Base-by-base conservation (phyloP, 768 basidiomycete genomes). In the Xanthoconium purpureum region DNA sequence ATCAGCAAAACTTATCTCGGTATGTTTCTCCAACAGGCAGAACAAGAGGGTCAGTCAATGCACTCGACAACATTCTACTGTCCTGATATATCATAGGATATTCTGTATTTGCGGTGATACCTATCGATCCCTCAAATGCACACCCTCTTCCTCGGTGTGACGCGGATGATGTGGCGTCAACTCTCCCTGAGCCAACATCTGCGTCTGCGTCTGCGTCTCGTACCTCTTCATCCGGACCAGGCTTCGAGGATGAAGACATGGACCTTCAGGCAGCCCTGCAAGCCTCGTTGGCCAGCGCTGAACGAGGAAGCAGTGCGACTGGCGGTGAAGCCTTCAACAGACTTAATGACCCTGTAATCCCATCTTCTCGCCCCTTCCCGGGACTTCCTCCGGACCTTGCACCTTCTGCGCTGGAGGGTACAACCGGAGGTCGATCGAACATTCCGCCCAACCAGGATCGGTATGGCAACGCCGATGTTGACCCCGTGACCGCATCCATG, bases 201-300 rank as follows among this genome's bases (percentile, higher is more conserved):
- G 63, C 74, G n/a, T 51, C 68, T 43, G 40, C 57, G 29, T 37
- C 60, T 15, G 50, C 48, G 15, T 33, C 63, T 35, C 57, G 45
- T 6, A 13, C 54, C 14, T 40, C 43, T 50, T 44, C 63, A n/a
- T 47, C 59, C 14, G 59, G 63, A 6, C 20, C 56, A 32, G 81
- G 75, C 3, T 73, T 89, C 44, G 92, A 89, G 56, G 89, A 92
- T 60, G 93, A 94, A 66, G 94, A 97, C 68, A 80, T 85, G 63
- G 90, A 92, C 55, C 80, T 96, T 3, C 94, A 97, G 68, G 89
- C 85, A 6, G 94, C 90, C 0, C 74, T 95, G 47, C 91, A 91
- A 63, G 93, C 91, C 3, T 94, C 91, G 5, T 73, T 95, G 42
- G 74, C 75, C 66, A 69, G 69, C 35, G 39, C 61, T 24, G 57